phyloP scores from a whole-genome alignment of 2,329 filamentous ascomycete genomes.

The Colletotrichum acutatum region DNA sequence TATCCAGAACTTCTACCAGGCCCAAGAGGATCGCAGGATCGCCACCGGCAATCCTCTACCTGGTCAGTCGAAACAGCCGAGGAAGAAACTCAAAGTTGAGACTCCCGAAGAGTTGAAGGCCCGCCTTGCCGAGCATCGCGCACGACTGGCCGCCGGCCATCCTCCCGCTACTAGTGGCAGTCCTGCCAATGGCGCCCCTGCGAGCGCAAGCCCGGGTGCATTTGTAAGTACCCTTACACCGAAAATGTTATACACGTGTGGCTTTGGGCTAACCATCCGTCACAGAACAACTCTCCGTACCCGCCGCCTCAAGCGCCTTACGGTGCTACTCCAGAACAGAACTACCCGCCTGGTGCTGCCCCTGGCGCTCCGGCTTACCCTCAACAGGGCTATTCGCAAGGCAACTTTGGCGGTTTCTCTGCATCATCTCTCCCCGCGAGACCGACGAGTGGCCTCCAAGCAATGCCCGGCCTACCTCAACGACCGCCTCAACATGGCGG shows the following conservation, averaged over 20 bases:
- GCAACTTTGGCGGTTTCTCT: conserved; percentile 43
- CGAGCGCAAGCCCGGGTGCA: conserved; percentile 60
- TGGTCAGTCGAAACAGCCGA: conserved; percentile 73
- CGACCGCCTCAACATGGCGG: conserved; percentile 54
- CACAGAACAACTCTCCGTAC: conserved; percentile 53
- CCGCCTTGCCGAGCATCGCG: conserved; percentile 81
- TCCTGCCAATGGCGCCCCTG: conserved; percentile 47
- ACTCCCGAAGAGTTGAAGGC: conserved; percentile 81
- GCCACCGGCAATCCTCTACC: conserved; percentile 86
- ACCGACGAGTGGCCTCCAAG: conserved; percentile 52
- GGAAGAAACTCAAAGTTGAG: conserved; percentile 80
- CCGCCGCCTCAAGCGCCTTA: conserved; percentile 47
- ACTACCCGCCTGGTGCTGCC: conserved; percentile 44
- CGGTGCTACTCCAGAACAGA: conserved; percentile 45
- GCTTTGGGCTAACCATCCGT: conserved; percentile 35
- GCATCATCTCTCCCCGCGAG: conserved; percentile 57
- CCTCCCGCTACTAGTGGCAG: conserved; percentile 63
- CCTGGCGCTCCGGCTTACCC: conserved; percentile 36
- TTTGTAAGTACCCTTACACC: conserved; percentile 63
- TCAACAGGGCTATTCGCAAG: conserved; percentile 27
- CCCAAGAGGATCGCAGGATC: conserved; percentile 83
- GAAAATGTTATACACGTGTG: not conserved
- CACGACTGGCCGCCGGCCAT: conserved; percentile 71
- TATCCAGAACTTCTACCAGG: conserved; percentile 85
- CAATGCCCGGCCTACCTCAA: conserved; percentile 55